Conservation (phyloP, 805 yeast genomes). For the Wickerhamomyces rabaulensis region DNA sequence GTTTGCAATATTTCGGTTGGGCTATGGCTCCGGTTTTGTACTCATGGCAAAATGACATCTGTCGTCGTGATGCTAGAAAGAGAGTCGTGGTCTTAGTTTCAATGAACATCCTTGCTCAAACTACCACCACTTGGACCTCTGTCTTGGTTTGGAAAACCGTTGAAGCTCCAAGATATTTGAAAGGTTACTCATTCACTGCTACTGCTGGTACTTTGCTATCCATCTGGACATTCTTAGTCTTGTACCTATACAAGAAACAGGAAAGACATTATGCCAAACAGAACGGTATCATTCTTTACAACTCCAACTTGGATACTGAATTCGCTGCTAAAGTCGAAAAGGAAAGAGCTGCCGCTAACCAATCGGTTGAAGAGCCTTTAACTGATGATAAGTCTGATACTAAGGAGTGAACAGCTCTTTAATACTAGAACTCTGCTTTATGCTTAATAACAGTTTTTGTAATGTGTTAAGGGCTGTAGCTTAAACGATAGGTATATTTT, state of each 20-base stretch:
- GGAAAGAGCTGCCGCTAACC: not conserved
- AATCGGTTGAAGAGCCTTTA: not conserved
- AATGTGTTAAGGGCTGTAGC: too few relatives aligned
- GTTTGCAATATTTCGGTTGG: conserved; percentile 39
- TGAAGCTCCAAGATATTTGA: conserved; percentile 50
- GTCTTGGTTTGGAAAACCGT: conserved; percentile 32
- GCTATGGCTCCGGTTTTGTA: conserved; percentile 57
- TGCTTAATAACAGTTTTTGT: too few relatives aligned
- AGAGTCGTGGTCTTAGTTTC: conserved; percentile 46
- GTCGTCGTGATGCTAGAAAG: conserved; percentile 47
- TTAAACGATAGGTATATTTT: too few relatives aligned
- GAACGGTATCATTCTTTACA: conserved; percentile 27
- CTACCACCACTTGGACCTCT: conserved; percentile 49
- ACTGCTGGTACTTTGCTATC: conserved; percentile 16
- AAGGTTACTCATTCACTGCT: conserved; percentile 39
- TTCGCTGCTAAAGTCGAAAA: not conserved
- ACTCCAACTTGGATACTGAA: not conserved
- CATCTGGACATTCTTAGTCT: conserved; percentile 24
- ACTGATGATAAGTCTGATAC: too few relatives aligned
- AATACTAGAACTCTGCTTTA: too few relatives aligned
- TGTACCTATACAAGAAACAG: conserved; percentile 33
- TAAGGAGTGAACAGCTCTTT: too few relatives aligned
- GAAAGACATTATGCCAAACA: conserved; percentile 30
- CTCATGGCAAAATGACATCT: conserved; percentile 56
- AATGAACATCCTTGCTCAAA: conserved; percentile 48